Evolutionary conservation across 2,329 filamentous ascomycete species (phyloP).

Genomic region (Penicillium freii): DNA sequence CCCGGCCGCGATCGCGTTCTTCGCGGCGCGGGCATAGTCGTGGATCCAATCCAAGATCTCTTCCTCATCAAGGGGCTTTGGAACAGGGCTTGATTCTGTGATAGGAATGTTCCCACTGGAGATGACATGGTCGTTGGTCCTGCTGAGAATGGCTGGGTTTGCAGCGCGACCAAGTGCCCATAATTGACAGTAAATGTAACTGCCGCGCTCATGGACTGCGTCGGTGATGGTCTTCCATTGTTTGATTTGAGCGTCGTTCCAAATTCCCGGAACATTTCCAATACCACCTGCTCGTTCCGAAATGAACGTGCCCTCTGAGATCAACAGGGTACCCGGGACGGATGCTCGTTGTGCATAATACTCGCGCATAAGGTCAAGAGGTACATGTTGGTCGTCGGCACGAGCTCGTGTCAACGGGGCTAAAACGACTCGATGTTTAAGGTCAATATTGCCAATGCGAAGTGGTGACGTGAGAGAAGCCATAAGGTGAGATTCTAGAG

Average conservation of each 20-base stretch:
- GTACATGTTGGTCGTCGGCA: conserved; percentile 49
- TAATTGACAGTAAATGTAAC: conserved; percentile 60
- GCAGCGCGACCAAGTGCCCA: conserved; percentile 60
- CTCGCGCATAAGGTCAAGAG: conserved; percentile 42
- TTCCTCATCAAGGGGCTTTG: conserved; percentile 33
- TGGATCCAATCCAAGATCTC: conserved; percentile 44
- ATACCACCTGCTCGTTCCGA: conserved; percentile 48
- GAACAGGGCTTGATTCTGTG: conserved; percentile 27
- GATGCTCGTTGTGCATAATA: conserved; percentile 56
- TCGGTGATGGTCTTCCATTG: conserved; percentile 61
- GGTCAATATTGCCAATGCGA: conserved; percentile 19
- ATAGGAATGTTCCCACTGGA: conserved; percentile 17
- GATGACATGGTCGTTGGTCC: conserved; percentile 11
- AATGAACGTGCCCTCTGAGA: conserved; percentile 58
- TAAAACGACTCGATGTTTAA: conserved; percentile 51
- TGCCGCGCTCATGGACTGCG: conserved; percentile 60
- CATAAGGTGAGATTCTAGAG: background rate
- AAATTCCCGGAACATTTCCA: conserved; percentile 57
- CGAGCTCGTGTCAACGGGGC: conserved; percentile 57
- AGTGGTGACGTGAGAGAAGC: background rate
- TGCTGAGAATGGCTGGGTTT: conserved; percentile 30
- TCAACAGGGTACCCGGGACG: conserved; percentile 55
- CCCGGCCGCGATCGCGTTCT: conserved; percentile 54
- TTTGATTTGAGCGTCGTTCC: conserved; percentile 53
- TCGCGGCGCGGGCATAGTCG: conserved; percentile 46